phyloP scores from a whole-genome alignment of 768 basidiomycete species.

The Panaeolus cyanescens region DNA sequence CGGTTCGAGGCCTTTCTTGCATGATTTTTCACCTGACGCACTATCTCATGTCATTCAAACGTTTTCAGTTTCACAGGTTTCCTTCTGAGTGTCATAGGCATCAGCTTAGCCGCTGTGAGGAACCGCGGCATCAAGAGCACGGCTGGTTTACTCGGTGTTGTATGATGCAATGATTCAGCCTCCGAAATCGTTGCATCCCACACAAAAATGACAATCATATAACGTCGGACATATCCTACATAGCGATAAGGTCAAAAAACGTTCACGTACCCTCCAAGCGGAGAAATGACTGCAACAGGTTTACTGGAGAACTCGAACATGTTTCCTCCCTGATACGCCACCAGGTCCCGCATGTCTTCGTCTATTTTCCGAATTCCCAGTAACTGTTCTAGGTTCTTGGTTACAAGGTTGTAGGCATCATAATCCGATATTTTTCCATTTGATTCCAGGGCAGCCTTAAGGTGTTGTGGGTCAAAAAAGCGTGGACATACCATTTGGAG shows the following conservation, averaged over 20 bases:
- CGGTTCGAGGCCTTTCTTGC: slow-evolving; percentile 48
- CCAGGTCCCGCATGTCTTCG: slow-evolving; percentile 54
- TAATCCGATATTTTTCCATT: slow-evolving; percentile 42
- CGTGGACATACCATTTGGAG: neutral
- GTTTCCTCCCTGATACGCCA: slow-evolving; percentile 61
- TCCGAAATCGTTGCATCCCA: neutral
- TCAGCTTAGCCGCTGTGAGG: slow-evolving; percentile 73
- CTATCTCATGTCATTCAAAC: slow-evolving; percentile 3
- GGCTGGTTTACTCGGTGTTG: slow-evolving; percentile 70
- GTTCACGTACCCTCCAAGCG: slow-evolving; percentile 51
- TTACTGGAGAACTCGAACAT: slow-evolving; percentile 57
- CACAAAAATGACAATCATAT: neutral
- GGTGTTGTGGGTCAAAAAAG: slow-evolving; percentile 4
- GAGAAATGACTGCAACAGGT: slow-evolving; percentile 57
- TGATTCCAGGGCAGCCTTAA: slow-evolving; percentile 48
- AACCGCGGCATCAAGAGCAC: slow-evolving; percentile 68
- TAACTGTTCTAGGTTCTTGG: slow-evolving; percentile 44
- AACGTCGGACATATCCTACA: no score
- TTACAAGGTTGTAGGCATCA: slow-evolving; percentile 45
- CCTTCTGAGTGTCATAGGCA: slow-evolving; percentile 77
- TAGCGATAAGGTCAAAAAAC: slow-evolving; percentile 39
- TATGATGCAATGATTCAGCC: slow-evolving; percentile 27
- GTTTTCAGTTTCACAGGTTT: slow-evolving; percentile 74
- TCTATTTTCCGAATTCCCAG: slow-evolving; percentile 40
- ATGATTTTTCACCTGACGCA: neutral